phyloP scores from a whole-genome alignment of 23 red algal species.

The Gracilariopsis chorda region DNA sequence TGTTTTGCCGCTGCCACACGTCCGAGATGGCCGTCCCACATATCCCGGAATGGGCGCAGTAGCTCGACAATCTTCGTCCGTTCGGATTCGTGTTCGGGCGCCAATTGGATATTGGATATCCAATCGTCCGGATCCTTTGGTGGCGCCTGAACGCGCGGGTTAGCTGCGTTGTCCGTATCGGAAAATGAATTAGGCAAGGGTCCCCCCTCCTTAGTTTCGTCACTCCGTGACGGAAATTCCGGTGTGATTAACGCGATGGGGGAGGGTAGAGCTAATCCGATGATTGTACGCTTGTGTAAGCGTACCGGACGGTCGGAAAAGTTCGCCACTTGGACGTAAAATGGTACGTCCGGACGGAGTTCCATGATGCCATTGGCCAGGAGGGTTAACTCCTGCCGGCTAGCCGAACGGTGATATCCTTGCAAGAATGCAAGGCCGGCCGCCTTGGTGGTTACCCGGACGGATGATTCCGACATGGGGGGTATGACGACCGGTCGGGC shows the following conservation, averaged over 20 bases:
- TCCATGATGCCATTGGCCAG: slow-evolving; percentile 2
- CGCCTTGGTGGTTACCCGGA: background rate
- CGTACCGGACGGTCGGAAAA: background rate
- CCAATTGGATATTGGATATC: background rate
- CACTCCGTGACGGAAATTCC: background rate
- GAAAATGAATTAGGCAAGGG: background rate
- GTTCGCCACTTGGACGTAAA: background rate
- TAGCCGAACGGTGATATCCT: background rate
- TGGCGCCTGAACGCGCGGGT: background rate
- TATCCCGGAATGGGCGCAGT: background rate
- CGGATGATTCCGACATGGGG: background rate
- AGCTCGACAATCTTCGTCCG: background rate
- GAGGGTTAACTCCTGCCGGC: background rate
- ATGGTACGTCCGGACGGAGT: background rate
- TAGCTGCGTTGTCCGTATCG: background rate
- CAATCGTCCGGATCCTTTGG: background rate
- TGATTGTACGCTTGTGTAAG: background rate
- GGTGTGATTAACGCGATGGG: background rate
- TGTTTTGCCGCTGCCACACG: background rate
- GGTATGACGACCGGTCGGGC: background rate
- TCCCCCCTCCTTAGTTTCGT: background rate
- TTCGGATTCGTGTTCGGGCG: background rate
- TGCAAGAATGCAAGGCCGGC: background rate
- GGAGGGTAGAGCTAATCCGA: background rate
- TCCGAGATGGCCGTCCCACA: background rate